These are phyloP conservation scores for Spencermartinsiella ligniputridi DNA, from an alignment of 1,139 yeast species.

Conservation along the genomic window DNA sequence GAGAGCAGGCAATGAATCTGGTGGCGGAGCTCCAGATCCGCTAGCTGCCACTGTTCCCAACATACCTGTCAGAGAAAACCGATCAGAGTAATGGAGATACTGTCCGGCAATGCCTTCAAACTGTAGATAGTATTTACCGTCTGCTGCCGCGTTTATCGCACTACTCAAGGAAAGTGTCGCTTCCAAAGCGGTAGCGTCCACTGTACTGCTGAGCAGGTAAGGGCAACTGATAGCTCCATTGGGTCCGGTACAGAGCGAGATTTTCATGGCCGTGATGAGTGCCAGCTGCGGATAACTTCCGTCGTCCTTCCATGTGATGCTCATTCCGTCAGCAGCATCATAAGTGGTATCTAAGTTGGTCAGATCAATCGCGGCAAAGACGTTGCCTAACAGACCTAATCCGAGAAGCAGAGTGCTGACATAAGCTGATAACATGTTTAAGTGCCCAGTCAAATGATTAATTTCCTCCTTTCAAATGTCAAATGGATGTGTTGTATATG, in stretches of 20 bases:
- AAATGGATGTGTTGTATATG: too few relatives aligned
- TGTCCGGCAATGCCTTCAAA: slow-evolving; percentile 48
- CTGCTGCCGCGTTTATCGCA: slow-evolving; percentile 43
- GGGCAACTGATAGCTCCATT: slow-evolving; percentile 43
- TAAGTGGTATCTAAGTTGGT: slow-evolving; percentile 42
- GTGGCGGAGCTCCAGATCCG: slow-evolving; percentile 42
- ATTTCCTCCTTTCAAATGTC: too few relatives aligned
- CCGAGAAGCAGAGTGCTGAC: not conserved
- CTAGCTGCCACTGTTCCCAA: slow-evolving; percentile 50
- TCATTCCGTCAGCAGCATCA: slow-evolving; percentile 44
- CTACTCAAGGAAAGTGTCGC: slow-evolving; percentile 34
- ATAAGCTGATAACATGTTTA: not conserved
- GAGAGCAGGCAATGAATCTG: slow-evolving; percentile 34
- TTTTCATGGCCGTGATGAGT: slow-evolving; percentile 37
- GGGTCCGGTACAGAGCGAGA: slow-evolving; percentile 67
- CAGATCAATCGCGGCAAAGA: slow-evolving; percentile 54
- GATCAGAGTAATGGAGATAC: slow-evolving; percentile 66
- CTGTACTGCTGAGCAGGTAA: slow-evolving; percentile 32
- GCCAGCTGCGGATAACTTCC: slow-evolving; percentile 27
- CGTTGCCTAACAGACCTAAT: slow-evolving; percentile 3
- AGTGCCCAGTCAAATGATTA: too few relatives aligned
- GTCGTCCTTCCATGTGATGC: slow-evolving; percentile 60
- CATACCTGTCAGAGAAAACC: slow-evolving; percentile 69
- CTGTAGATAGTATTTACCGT: slow-evolving; percentile 71
- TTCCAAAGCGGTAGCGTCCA: slow-evolving; percentile 29